Conservation (phyloP, 2,329 filamentous ascomycete species). For the Nemania sp. region DNA sequence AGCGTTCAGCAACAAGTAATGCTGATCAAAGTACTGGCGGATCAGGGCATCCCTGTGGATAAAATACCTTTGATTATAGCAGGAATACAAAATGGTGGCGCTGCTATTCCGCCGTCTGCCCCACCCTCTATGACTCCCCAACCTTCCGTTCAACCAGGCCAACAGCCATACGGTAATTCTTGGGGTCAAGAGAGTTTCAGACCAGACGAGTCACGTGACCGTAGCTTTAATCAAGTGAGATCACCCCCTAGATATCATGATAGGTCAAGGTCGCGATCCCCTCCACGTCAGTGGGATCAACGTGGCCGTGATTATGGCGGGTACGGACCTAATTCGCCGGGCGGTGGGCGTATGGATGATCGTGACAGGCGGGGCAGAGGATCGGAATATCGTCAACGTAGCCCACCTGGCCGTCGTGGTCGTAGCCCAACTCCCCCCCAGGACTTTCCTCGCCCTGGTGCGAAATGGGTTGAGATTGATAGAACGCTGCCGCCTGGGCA, state of each 20-base stretch:
- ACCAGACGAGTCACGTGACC: constrained; percentile 66
- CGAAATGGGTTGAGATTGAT: constrained; percentile 86
- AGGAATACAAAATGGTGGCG: constrained; percentile 59
- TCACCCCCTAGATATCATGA: constrained; percentile 71
- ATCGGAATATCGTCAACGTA: constrained; percentile 87
- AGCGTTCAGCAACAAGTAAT: constrained; percentile 78
- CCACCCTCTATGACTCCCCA: constrained; percentile 49
- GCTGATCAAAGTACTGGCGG: constrained; percentile 79
- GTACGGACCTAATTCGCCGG: constrained; percentile 77
- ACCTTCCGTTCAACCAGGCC: constrained; percentile 52
- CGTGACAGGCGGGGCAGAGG: constrained; percentile 67
- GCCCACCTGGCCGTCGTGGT: constrained; percentile 76
- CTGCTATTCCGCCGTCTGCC: constrained; percentile 49
- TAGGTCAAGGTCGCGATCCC: constrained; percentile 83
- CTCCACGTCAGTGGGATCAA: constrained; percentile 77
- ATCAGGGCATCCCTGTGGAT: constrained; percentile 81
- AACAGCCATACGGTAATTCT: constrained; percentile 57
- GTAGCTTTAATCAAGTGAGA: constrained; percentile 68
- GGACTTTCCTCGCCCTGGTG: constrained; percentile 50
- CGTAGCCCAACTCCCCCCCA: constrained; percentile 70
- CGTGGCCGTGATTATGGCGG: constrained; percentile 75
- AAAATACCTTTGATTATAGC: constrained; percentile 75
- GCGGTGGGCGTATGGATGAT: constrained; percentile 68
- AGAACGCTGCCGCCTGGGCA: constrained; percentile 76
- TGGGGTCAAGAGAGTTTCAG: constrained; percentile 54